phyloP scores from a whole-genome alignment of 257 asterid genomes.

The Scutellaria minor region DNA sequence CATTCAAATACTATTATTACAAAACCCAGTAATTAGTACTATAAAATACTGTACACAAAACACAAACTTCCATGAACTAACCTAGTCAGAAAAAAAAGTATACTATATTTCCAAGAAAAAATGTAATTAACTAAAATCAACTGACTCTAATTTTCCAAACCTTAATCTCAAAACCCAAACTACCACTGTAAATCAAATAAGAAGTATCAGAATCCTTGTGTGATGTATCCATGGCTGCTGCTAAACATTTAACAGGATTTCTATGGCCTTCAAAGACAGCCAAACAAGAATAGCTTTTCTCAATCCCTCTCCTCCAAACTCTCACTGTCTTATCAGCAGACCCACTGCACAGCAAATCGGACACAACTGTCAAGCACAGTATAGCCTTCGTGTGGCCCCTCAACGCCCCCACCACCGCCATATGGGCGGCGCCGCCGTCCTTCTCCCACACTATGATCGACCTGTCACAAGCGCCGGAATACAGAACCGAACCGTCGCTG shows the following conservation, averaged over 20 bases:
- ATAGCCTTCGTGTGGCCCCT: conserved; percentile 79
- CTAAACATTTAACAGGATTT: conserved; percentile 74
- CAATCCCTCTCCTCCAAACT: conserved; percentile 66
- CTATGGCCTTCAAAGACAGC: conserved; percentile 72
- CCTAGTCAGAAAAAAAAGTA: too few relatives aligned
- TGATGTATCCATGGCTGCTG: conserved; percentile 47
- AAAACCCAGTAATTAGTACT: too few relatives aligned
- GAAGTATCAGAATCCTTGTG: conserved; percentile 35
- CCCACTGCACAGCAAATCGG: conserved; percentile 69
- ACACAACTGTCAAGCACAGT: conserved; percentile 57
- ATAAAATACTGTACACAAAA: too few relatives aligned
- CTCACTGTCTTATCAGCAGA: conserved; percentile 77
- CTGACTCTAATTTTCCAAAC: conserved; percentile 57
- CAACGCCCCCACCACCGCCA: conserved; percentile 74
- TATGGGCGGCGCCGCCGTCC: conserved; percentile 46
- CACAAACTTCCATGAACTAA: too few relatives aligned
- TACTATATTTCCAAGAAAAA: too few relatives aligned
- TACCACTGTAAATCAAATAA: conserved; percentile 62
- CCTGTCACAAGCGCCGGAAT: conserved; percentile 84
- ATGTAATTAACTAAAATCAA: too few relatives aligned
- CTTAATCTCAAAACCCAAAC: conserved; percentile 75
- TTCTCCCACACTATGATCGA: conserved; percentile 81
- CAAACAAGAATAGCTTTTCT: conserved; percentile 57
- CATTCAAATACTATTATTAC: too few relatives aligned
- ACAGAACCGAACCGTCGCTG: conserved; percentile 53